Evolutionary conservation across 2,329 filamentous ascomycete genomes (phyloP), one percentile per base, ranked within the genome.

Genomic region (Ustulina deusta): DNA sequence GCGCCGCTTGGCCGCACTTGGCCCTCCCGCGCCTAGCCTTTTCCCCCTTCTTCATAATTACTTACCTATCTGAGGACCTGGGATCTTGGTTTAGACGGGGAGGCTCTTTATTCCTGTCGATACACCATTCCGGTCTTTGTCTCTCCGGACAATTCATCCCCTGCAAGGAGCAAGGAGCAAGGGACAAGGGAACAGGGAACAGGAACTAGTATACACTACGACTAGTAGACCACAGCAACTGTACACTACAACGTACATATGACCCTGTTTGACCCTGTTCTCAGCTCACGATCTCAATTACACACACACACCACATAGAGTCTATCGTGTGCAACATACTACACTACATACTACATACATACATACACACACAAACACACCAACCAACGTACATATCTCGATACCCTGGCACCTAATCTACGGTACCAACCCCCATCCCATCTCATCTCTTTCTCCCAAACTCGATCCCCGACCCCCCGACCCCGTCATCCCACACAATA

Each of bases 1-100:
- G 58, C 65, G 65, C 48, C 59, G 59, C 65, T 70, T 70, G 63
- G 67, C 63, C 57, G 66, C 32, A 58, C 67, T 69, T 66, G 68
- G 61, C 62, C 38, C 60, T 64, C 58, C 62, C 65, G 65, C 61
- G 65, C 65, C 68, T 68, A 68, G 64, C 68, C 46, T 61, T 42
- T 48, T 54, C 34, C 40, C 34, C 48, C 60, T 40, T 40, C 27
- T 55, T 61, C 57, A 62, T 58, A 51, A 61, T 60, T 60, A 27
- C 15, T 27, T 25, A 17, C 58, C 64, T 48, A 59, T 36, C 36
- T 40, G 17, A n/a, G 46, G 22, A 42, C 29, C 15, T 29, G 48
- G 25, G 10, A 34, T 52, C 49, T 46, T 40, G 36, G 51, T n/a
- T n/a, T 54, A 34, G 38, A 65, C 34, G 40, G 58, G 40, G 63